Base-by-base conservation (phyloP, 2,329 filamentous ascomycete genomes). In the Myriangium duriaei region DNA sequence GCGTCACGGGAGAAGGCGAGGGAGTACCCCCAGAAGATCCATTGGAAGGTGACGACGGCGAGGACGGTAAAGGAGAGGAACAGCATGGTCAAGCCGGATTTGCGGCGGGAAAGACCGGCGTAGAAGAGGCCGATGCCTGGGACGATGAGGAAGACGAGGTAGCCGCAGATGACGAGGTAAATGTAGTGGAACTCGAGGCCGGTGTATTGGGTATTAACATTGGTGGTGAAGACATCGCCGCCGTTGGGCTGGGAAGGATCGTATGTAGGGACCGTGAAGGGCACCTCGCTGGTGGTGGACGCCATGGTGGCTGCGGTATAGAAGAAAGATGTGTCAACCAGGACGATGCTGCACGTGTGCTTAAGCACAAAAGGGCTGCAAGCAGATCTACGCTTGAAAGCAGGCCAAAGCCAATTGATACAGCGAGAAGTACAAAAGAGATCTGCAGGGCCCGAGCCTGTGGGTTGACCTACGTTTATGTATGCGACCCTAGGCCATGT, bases 81-180 rank as follows among this genome's bases (percentile, higher is more conserved):
- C 2, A 80, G 61, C 34, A 79, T 59, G 3, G 73, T 60, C 17
- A 79, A 60, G 4, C 74, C 69, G 11, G 72, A 76, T 57, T 79
- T 79, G 45, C 74, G 63, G 21, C 73, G 66, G 4, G 74, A 68
- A 17, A 80, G 65, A 38, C 76, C 76, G 40, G 72, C 70, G 55
- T 80, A 79, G 1, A 80, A 59, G 5, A 80, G 63, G 33, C 74
- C 75, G 46, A 80, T 74, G 13, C 74, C 76, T 0, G 76, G 76
- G 40, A 79, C 75, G 51, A 80, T 80, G 35, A 79, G 56, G 68
- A 72, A 79, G 38, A 79, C 74, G 38, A 79, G 63, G 53, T 71
- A 74, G 11, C 60, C 63, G 52, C 72, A 76, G 47, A 74, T 62
- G 39, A 72, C 54, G 33, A 74, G 62, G 49, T 76, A 79, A 28